Evolutionary conservation across 371 early-diverging fungal genomes (phyloP).

Genomic region (Mortierella sp.): DNA sequence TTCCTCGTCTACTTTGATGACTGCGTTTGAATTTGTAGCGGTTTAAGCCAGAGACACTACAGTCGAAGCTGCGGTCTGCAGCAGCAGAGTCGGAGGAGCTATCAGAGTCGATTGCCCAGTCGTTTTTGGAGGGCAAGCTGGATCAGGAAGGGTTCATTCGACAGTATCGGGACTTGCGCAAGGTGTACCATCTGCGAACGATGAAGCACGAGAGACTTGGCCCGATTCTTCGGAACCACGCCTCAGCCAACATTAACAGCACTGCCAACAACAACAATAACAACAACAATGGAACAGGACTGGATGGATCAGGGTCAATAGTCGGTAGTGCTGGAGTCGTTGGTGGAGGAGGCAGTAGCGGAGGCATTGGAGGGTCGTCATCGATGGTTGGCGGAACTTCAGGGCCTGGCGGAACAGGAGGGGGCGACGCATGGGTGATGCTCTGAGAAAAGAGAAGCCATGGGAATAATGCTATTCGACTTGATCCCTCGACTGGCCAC

Average conservation of each 20-base stretch:
- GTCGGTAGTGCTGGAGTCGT: too few relatives aligned
- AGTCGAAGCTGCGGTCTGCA: constrained; percentile 67
- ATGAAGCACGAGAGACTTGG: constrained; percentile 70
- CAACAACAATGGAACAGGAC: constrained; percentile 9
- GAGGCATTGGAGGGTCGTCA: constrained; percentile 1
- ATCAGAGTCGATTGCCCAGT: constrained; percentile 72
- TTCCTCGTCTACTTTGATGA: not conserved
- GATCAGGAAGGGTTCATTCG: constrained; percentile 71
- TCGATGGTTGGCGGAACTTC: constrained; percentile 4
- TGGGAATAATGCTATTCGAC: too few relatives aligned
- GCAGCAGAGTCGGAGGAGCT: constrained; percentile 73
- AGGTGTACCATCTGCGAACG: constrained; percentile 73
- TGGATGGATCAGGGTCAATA: constrained; percentile 20
- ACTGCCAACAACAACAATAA: too few relatives aligned
- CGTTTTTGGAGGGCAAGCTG: constrained; percentile 71
- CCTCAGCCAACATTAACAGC: not conserved
- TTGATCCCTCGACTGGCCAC: not conserved
- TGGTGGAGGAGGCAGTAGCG: constrained; percentile 3
- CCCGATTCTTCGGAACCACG: constrained; percentile 32
- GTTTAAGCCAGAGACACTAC: constrained; percentile 69
- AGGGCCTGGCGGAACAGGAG: constrained; percentile 17
- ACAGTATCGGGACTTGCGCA: constrained; percentile 70
- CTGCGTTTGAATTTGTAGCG: constrained; percentile 55
- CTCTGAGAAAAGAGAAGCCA: not conserved
- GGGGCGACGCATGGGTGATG: constrained; percentile 22